phyloP scores from a whole-genome alignment of 208 protist genomes.

The Trypanosomatidae sp. region DNA sequence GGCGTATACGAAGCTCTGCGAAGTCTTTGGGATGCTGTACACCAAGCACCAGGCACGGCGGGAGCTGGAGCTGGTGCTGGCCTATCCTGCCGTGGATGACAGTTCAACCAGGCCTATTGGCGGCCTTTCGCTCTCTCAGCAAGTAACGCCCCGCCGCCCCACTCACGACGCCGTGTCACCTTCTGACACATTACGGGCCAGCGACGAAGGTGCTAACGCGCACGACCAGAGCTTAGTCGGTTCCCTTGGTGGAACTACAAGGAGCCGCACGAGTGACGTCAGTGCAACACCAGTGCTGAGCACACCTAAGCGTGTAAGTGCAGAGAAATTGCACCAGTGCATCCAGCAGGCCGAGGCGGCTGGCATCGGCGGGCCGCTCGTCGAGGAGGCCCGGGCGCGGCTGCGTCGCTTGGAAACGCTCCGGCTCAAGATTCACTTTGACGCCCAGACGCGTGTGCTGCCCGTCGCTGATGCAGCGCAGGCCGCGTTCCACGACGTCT shows the following conservation, averaged over 20 bases:
- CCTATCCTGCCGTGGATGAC: not conserved
- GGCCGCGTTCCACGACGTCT: conserved; percentile 49
- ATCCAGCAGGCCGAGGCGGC: conserved; percentile 48
- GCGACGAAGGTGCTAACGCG: conserved; percentile 13
- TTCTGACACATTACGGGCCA: not conserved
- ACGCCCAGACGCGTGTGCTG: conserved; percentile 65
- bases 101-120: not conserved
- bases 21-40: conserved; percentile 32
- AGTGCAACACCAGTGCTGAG: not conserved
- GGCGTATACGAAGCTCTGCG: conserved; percentile 48
- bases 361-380: conserved; percentile 38
- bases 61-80: conserved; percentile 37
- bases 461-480: conserved; percentile 39
- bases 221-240: not conserved
- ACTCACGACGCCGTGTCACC: conserved; percentile 1
- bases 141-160: conserved; percentile 17
- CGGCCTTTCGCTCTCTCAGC: conserved; percentile 10
- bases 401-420: conserved; percentile 41
- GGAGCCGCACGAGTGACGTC: conserved; percentile 5
- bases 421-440: conserved; percentile 78
- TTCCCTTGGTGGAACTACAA: not conserved
- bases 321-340: conserved; percentile 30
- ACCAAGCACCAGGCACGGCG: conserved; percentile 37
- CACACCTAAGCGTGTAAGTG: not conserved
- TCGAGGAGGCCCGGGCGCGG: conserved; percentile 43